Base-by-base conservation (phyloP, 139 green algal genomes). In the Haematococcus lacustris region DNA sequence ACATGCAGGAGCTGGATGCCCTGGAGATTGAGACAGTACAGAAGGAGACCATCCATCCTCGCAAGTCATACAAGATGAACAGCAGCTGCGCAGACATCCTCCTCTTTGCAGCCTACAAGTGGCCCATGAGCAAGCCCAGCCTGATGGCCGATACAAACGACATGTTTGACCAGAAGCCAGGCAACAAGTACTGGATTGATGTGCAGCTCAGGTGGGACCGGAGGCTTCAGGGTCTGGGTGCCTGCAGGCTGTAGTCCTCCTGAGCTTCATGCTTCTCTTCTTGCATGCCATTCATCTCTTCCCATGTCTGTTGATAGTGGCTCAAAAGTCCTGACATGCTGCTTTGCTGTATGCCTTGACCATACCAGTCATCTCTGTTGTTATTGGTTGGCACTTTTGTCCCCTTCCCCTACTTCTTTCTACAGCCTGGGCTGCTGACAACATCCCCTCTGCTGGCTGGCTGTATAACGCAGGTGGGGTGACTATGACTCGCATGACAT, bases 1-100 rank as follows among this genome's bases (percentile, higher is more conserved):
- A n/a, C 47, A 21, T 64, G 81, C 93, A 98, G 84, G 95, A 99
- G 88, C 86, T 99, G 79, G 94, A 99, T 71, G 94, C 95, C 38
- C 89, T 99, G 70, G 95, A 99, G 89, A 98, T 99, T 66, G 95
- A 99, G 89, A 99, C 95, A 32, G 95, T 99, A 74, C 95, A 99
- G 86, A 99, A 99, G 90, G 95, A 99, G 88, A 99, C 95, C 47
- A 99, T 99, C 78, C 95, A 99, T 83, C 95, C 95, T 47, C 88
- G 95, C 73, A 99, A 99, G 87, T 92, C 79, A 34, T 99, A 99
- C 88, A 99, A 99, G 88, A 98, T 98, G 94, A 98, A 98, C 87
- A 90, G 77, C 38, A 93, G 84, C 0, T 97, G 92, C 83, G 92
- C 94, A 1, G 94, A 98, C 88, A 94, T 98, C 71, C 89, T 98